Percentiles rank a stretch among this genome's conserved stretches.
phyloP scores from a whole-genome alignment of 148 eudicot genomes.

The Heliosperma pusillum region DNA sequence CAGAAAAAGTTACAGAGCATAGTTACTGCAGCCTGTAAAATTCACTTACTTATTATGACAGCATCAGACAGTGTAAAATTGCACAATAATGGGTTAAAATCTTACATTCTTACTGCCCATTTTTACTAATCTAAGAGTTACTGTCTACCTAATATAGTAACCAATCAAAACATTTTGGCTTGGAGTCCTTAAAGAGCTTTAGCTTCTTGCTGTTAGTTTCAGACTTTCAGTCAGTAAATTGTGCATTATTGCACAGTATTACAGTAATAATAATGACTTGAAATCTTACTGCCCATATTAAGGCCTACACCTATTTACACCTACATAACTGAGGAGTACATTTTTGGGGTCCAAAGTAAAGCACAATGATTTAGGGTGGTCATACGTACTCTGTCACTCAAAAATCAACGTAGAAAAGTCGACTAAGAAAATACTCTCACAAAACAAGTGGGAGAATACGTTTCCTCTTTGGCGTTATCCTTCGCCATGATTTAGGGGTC shows the following conservation, averaged over 20 bases:
- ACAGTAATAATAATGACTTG: not conserved
- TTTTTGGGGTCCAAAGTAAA: too few species aligned
- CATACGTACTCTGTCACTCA: too few species aligned
- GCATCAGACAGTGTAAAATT: not conserved
- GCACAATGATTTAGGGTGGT: too few species aligned
- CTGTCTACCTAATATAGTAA: too few species aligned
- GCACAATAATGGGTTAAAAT: too few species aligned
- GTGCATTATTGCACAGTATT: conserved; percentile 5
- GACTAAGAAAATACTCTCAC: too few species aligned
- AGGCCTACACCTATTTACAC: conserved; percentile 2
- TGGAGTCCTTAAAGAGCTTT: not conserved
- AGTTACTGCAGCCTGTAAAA: not conserved
- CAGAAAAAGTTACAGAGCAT: not conserved
- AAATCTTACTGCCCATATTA: not conserved
- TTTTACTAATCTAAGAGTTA: too few species aligned
- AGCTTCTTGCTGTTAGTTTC: not conserved
- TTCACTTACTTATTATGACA: not conserved
- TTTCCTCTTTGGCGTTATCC: too few species aligned
- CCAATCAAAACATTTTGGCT: not conserved
- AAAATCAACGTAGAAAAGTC: too few species aligned
- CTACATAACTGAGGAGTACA: not conserved
- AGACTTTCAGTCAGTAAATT: conserved; percentile 5
- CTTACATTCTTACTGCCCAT: too few species aligned
- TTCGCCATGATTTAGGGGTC: not conserved
- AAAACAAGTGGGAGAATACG: too few species aligned